phyloP scores from a whole-genome alignment of 257 asterid species.

The Osmanthus fragrans region DNA sequence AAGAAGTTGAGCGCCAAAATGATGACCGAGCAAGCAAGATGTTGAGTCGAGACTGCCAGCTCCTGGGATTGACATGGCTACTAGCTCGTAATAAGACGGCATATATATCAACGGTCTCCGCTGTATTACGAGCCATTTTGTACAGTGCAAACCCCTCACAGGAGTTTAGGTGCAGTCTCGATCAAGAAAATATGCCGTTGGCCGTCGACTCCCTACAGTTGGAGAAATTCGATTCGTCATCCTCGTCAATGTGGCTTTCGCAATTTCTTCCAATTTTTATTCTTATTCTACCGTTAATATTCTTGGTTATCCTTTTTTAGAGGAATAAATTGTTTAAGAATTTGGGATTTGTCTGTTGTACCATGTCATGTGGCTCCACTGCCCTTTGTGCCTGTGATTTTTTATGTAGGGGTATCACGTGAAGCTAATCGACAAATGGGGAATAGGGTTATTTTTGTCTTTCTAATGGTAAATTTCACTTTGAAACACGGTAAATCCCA shows the following conservation, averaged over 20 bases:
- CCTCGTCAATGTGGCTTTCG: no score
- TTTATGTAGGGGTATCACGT: conserved; percentile 51
- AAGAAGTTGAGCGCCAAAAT: conserved; percentile 21
- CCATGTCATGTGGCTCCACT: conserved; percentile 7
- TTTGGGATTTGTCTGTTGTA: conserved; percentile 26
- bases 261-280: background rate
- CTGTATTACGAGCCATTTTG: conserved; percentile 92
- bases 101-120: conserved; percentile 94
- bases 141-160: conserved; percentile 84
- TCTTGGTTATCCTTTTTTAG: conserved; percentile 21
- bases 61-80: conserved; percentile 98
- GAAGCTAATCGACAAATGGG: conserved; percentile 52
- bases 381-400: conserved; percentile 32
- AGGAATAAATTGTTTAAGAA: conserved; percentile 16
- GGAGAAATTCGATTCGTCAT: conserved; percentile 37
- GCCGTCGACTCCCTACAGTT: conserved; percentile 93
- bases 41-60: conserved; percentile 80
- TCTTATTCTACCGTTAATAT: conserved; percentile 52
- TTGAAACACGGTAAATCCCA: conserved; percentile 15
- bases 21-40: conserved; percentile 69
- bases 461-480: conserved; percentile 53
- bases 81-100: conserved; percentile 97
- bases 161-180: conserved; percentile 86
- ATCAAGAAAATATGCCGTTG: conserved; percentile 98
- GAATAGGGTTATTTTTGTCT: conserved; percentile 54